Base-by-base conservation (phyloP, 116 monocot genomes). In the Trichopus zeylanicus region DNA sequence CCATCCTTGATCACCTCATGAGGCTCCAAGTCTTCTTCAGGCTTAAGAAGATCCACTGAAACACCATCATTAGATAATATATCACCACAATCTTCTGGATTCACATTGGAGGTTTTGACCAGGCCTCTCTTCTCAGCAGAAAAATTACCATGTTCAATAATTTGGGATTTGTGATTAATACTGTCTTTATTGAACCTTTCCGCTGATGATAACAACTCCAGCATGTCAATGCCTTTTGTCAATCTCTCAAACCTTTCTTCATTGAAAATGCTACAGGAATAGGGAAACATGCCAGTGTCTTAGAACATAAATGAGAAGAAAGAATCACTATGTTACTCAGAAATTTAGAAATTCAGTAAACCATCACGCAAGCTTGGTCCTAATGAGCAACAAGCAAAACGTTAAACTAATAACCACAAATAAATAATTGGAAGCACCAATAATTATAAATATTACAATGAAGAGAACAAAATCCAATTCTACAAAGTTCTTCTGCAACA, bases 221-320 rank as follows among this genome's bases (percentile, higher is more conserved):
- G 54, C 77, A 91, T 39, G 46, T 75, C 83, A 66, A 83, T 66
- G 55, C 90, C 92, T 72, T 84, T 68, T 33, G 77, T 80, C 26
- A 92, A 65, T 46, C 76, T 72, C 37, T 92, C 75, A 53, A 85
- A 71, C 26, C 88, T 79, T 78, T 99, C 98, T 75, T 99, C 98
- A 57, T 75, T 64, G 55, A 99, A 79, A 47, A 99, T 88, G 76
- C 98, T 99, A 68, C 69, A 81, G 23, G 7, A 27, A 58, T 30
- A 65, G 55, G 25, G 48, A 20, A 49, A 20, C 49, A 49, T 49
- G 1, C 19, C 19, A 49, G 19, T 8, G 8, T 49, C 42, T 42
- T 42, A 42, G 13, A 13, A n/a, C 42, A 16, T 42, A 42, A 16
- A 13, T n/a, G n/a, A 18, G 13, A 42, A 42, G 42, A 42, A n/a